Evolutionary conservation across 164 flowering plant genomes (phyloP).

Genomic region (Protea cynaroides): DNA sequence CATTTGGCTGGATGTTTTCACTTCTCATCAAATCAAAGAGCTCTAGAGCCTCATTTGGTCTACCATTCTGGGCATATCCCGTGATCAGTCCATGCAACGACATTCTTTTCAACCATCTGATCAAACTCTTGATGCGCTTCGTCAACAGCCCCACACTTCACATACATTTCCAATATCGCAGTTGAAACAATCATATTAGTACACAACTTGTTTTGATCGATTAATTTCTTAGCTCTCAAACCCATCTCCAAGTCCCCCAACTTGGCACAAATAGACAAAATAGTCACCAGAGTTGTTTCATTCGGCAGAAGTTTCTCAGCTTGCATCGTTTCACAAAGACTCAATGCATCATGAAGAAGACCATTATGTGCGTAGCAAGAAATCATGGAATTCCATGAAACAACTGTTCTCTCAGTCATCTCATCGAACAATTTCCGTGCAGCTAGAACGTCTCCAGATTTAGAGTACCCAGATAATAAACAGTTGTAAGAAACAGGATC

Average conservation of each 20-base stretch:
- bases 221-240: slow-evolving; percentile 26
- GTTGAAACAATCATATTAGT: slow-evolving; percentile 32
- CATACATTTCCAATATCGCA: slow-evolving; percentile 46
- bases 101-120: slow-evolving; percentile 31
- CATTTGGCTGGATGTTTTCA: slow-evolving; percentile 30
- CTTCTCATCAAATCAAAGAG: slow-evolving; percentile 39
- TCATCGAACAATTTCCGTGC: slow-evolving; percentile 37
- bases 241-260: slow-evolving; percentile 42
- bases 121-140: slow-evolving; percentile 42
- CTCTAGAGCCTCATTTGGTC: slow-evolving; percentile 37
- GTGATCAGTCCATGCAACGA: slow-evolving; percentile 52
- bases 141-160: slow-evolving; percentile 44
- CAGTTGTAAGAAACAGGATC: slow-evolving; percentile 40
- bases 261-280: slow-evolving; percentile 41
- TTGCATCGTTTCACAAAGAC: slow-evolving; percentile 33
- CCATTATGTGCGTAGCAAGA: slow-evolving; percentile 42
- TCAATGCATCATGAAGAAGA: slow-evolving; percentile 27
- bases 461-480: slow-evolving; percentile 43
- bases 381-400: slow-evolving; percentile 51
- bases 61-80: slow-evolving; percentile 52
- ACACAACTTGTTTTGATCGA: slow-evolving; percentile 27
- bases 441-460: slow-evolving; percentile 26
- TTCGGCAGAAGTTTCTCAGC: slow-evolving; percentile 25
- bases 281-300: slow-evolving; percentile 38
- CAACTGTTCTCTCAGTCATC: slow-evolving; percentile 34